A percentile compares a stretch with the other conserved stretches of the same genome.
Evolutionary conservation across 2,329 filamentous ascomycete genomes (phyloP).

Genomic region (Hypoxylon sp.): DNA sequence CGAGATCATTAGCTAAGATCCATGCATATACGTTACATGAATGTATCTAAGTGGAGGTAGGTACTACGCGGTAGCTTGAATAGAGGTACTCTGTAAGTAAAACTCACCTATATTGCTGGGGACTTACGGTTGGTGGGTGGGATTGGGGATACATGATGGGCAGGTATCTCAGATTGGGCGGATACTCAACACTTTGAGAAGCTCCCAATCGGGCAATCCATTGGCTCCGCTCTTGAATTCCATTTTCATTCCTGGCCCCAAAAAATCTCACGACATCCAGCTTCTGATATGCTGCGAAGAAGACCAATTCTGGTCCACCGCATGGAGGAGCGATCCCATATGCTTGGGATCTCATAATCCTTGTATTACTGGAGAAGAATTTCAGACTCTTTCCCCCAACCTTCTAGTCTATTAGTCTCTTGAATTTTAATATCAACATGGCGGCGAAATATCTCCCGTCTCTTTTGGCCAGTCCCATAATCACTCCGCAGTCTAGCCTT

Average conservation of each 20-base stretch:
- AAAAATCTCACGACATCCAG: constrained; percentile 6
- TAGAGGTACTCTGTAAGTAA: neutral
- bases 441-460: constrained; percentile 42
- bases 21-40: neutral
- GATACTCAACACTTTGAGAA: constrained; percentile 8
- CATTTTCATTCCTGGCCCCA: constrained; percentile 22
- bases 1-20: constrained; percentile 11
- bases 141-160: constrained; percentile 8
- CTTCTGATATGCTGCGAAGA: constrained; percentile 22
- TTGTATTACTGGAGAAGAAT: constrained; percentile 25
- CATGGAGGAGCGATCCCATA: constrained; percentile 33
- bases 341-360: constrained; percentile 34
- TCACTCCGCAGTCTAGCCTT: constrained; percentile 24
- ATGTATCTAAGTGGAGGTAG: constrained; percentile 13
- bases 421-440: constrained; percentile 33
- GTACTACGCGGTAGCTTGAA: neutral
- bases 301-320: constrained; percentile 24
- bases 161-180: constrained; percentile 7
- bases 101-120: neutral
- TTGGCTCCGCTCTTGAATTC: constrained; percentile 29
- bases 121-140: neutral
- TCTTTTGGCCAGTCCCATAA: constrained; percentile 20
- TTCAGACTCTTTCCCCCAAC: constrained; percentile 33
- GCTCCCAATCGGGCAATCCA: constrained; percentile 26
- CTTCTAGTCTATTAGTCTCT: constrained; percentile 29